phyloP scores from a whole-genome alignment of 139 green algal species.

The Chlamydomonas incerta region DNA sequence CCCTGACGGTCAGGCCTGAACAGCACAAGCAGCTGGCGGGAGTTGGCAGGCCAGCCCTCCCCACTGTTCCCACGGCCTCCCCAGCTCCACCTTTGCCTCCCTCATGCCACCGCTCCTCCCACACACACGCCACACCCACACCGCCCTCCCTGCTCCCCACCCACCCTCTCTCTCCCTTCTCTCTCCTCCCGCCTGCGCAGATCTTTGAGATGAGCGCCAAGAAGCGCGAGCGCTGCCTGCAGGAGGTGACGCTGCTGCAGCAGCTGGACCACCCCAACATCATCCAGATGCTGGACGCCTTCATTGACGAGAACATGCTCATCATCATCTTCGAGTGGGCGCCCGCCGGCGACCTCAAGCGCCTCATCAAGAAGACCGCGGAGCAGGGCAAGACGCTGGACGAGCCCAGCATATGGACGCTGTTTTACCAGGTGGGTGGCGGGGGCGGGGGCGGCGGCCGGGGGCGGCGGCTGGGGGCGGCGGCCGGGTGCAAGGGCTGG shows the following conservation, averaged over 20 bases:
- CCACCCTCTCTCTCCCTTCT: background rate
- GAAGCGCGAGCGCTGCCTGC: slow-evolving; percentile 68
- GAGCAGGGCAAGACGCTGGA: slow-evolving; percentile 60
- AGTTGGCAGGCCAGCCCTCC: too few relatives aligned
- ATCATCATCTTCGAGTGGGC: slow-evolving; percentile 75
- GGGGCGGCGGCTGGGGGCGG: background rate
- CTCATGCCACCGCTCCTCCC: background rate
- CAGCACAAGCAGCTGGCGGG: too few relatives aligned
- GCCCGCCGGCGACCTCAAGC: slow-evolving; percentile 65
- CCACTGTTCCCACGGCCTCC: too few relatives aligned
- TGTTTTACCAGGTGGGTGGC: slow-evolving; percentile 59
- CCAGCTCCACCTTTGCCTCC: too few relatives aligned
- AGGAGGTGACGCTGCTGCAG: slow-evolving; percentile 68
- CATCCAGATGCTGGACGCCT: slow-evolving; percentile 70
- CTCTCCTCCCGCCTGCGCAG: slow-evolving; percentile 2
- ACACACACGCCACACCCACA: too few relatives aligned
- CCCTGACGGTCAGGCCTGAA: too few relatives aligned
- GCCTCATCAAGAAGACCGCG: slow-evolving; percentile 65
- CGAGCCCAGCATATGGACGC: slow-evolving; percentile 64
- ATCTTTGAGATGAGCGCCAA: slow-evolving; percentile 72
- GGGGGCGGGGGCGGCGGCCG: too few relatives aligned
- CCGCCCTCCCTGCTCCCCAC: background rate
- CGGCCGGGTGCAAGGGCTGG: too few relatives aligned
- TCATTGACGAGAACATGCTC: slow-evolving; percentile 71
- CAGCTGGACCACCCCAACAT: slow-evolving; percentile 69